Evolutionary conservation across 2,329 filamentous ascomycete genomes (phyloP).

Genomic region (Hymenotorrendiella dingleyae): DNA sequence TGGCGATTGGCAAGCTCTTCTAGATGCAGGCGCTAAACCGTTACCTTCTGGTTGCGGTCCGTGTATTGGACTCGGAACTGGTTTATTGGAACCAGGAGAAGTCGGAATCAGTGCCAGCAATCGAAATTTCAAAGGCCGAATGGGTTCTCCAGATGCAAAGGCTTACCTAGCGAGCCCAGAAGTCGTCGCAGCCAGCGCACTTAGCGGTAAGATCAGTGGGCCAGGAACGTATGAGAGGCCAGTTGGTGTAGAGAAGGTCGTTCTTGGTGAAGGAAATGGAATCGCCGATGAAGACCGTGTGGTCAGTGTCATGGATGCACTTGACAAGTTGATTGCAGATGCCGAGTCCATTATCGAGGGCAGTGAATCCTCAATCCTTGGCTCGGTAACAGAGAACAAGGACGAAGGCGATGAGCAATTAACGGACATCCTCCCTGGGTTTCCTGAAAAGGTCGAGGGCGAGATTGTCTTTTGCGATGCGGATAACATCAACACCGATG

Average conservation of each 20-base stretch:
- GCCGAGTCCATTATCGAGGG: conserved; percentile 46
- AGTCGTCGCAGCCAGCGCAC: conserved; percentile 83
- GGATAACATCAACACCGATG: conserved; percentile 87
- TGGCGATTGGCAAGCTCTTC: conserved; percentile 78
- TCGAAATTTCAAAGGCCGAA: conserved; percentile 86
- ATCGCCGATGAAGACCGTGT: conserved; percentile 58
- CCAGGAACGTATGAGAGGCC: conserved; percentile 75
- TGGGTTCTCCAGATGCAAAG: conserved; percentile 74
- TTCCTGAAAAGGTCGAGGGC: conserved; percentile 75
- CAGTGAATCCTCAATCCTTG: conserved; percentile 29
- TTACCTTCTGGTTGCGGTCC: conserved; percentile 73
- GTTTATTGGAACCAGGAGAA: conserved; percentile 78
- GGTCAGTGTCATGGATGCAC: conserved; percentile 59
- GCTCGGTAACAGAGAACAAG: conserved; percentile 17
- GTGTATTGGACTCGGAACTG: conserved; percentile 77
- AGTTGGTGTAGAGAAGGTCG: conserved; percentile 59
- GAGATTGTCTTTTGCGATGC: conserved; percentile 85
- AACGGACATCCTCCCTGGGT: conserved; percentile 76
- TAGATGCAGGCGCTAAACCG: conserved; percentile 70
- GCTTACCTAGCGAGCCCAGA: conserved; percentile 87
- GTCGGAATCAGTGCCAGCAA: conserved; percentile 80
- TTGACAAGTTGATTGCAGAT: conserved; percentile 66
- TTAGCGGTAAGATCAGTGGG: conserved; percentile 65
- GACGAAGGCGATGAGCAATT: conserved; percentile 34
- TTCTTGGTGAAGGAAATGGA: conserved; percentile 66